A percentile compares a stretch with the other conserved stretches of the same genome.
These are phyloP conservation scores for Leishmania turanica DNA, from an alignment of 208 protist genomes.

Conservation along the genomic window DNA sequence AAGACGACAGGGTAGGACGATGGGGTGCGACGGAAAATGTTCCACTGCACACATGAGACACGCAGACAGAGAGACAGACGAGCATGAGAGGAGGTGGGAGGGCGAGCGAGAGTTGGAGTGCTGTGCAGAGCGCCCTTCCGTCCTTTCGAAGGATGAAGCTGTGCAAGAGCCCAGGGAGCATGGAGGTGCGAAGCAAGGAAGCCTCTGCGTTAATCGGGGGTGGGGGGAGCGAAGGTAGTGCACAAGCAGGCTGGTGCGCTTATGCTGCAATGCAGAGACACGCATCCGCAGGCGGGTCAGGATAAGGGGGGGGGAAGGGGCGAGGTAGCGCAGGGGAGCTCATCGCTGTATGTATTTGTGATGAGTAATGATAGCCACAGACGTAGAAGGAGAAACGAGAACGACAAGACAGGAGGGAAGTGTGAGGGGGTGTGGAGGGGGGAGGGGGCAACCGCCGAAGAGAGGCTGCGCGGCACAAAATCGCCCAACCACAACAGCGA, in stretches of 20 bases:
- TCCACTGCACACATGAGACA: neutral
- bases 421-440: too few relatives aligned
- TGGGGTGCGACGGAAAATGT: neutral
- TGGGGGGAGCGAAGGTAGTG: neutral
- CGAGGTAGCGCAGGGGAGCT: neutral
- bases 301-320: neutral
- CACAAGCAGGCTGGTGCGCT: neutral
- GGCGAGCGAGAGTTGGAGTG: neutral
- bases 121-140: neutral
- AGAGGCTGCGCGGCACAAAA: neutral
- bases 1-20: neutral
- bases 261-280: neutral
- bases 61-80: neutral
- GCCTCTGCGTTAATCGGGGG: neutral
- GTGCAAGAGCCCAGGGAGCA: neutral
- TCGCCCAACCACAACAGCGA: neutral
- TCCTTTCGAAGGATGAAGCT: neutral
- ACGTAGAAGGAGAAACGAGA: neutral
- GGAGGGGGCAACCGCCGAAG: neutral
- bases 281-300: neutral
- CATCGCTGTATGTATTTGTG: neutral
- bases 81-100: neutral
- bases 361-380: neutral
- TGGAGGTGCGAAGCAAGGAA: neutral
- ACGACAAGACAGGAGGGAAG: neutral